These are phyloP conservation scores for Candida oleophila DNA, from an alignment of 805 yeast species.

Conservation along the genomic window DNA sequence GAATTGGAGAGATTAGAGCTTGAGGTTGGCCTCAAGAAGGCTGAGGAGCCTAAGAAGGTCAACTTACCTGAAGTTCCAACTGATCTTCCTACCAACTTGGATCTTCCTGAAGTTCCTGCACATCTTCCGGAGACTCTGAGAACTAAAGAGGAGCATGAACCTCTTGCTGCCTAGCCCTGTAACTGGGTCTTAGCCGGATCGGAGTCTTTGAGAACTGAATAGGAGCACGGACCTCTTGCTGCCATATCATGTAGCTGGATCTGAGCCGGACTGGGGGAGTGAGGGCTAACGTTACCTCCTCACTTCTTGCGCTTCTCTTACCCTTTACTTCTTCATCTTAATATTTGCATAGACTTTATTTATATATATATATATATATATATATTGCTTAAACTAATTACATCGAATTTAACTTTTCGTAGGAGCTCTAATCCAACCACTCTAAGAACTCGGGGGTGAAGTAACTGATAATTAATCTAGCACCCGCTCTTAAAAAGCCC, in stretches of 20 bases:
- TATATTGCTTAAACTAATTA: background rate
- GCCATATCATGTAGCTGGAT: too few species aligned
- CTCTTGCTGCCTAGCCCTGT: background rate
- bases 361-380: background rate
- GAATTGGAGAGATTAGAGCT: constrained; percentile 53
- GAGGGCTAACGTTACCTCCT: too few species aligned
- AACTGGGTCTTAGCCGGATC: too few species aligned
- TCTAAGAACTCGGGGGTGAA: constrained; percentile 95
- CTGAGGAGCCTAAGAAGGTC: background rate
- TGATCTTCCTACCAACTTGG: constrained; percentile 9
- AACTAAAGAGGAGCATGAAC: background rate
- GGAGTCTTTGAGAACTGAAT: too few species aligned
- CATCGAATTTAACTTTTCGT: background rate
- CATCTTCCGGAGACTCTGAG: background rate
- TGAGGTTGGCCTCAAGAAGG: constrained; percentile 32
- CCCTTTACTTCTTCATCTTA: background rate
- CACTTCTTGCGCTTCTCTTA: background rate
- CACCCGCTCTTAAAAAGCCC: constrained; percentile 95
- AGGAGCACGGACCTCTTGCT: too few species aligned
- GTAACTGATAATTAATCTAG: constrained; percentile 84
- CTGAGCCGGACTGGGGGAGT: too few species aligned
- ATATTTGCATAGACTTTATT: constrained; percentile 1
- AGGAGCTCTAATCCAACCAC: constrained; percentile 62
- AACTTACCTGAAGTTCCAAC: constrained; percentile 18
- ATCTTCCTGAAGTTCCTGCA: constrained; percentile 6